A percentile compares a stretch with the other conserved stretches of the same genome.
Conservation (phyloP, 139 green algal species). For the Nannochloris sp. region DNA sequence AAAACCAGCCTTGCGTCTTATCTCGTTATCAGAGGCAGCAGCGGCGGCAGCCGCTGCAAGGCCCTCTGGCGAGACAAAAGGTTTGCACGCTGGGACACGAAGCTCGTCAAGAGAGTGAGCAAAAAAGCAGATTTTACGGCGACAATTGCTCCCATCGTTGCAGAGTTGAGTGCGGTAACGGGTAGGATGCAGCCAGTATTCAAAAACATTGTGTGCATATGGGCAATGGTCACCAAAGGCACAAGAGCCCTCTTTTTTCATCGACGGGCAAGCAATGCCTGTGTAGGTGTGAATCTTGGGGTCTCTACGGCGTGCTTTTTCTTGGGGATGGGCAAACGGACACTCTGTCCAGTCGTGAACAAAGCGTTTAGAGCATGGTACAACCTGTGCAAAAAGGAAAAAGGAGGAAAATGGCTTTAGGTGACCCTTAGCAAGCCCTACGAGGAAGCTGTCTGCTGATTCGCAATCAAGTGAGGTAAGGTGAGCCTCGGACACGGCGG, state of each 20-base stretch:
- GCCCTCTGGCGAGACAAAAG: slow-evolving; percentile 43
- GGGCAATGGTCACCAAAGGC: slow-evolving; percentile 65
- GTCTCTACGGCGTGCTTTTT: slow-evolving; percentile 87
- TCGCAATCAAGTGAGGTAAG: background rate
- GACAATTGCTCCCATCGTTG: slow-evolving; percentile 75
- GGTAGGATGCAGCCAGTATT: slow-evolving; percentile 87
- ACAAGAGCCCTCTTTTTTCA: slow-evolving; percentile 73
- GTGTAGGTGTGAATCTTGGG: slow-evolving; percentile 75
- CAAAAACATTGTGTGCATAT: slow-evolving; percentile 86
- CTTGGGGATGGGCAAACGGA: slow-evolving; percentile 89
- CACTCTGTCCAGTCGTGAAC: slow-evolving; percentile 61
- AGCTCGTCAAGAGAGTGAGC: slow-evolving; percentile 80
- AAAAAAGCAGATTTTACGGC: slow-evolving; percentile 88
- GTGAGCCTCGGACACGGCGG: background rate
- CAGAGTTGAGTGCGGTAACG: slow-evolving; percentile 89
- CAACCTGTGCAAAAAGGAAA: slow-evolving; percentile 36
- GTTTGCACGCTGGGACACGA: slow-evolving; percentile 45
- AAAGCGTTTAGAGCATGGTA: slow-evolving; percentile 67
- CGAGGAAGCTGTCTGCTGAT: background rate
- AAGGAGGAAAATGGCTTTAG: background rate
- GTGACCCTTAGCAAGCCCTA: background rate
- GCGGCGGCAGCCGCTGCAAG: slow-evolving; percentile 28
- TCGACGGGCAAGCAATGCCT: slow-evolving; percentile 88
- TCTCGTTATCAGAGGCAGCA: slow-evolving; percentile 5
- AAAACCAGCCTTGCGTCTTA: background rate